A percentile compares a stretch with the other conserved stretches of the same genome.
phyloP scores from a whole-genome alignment of 768 basidiomycete genomes.

The Boletus patriciae region DNA sequence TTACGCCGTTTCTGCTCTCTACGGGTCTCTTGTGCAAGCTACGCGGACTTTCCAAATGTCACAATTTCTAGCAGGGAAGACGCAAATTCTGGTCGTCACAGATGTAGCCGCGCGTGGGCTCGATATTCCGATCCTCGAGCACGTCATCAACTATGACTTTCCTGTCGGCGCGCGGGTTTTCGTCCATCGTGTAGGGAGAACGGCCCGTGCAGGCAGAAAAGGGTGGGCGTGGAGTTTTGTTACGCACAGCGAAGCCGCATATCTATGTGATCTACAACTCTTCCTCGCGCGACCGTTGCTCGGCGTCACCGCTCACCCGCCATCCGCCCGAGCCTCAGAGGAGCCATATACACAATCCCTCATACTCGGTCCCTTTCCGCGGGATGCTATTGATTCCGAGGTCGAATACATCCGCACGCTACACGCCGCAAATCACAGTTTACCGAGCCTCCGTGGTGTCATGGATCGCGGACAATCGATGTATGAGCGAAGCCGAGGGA shows the following conservation, averaged over 20 bases:
- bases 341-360: constrained; percentile 69
- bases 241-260: constrained; percentile 81
- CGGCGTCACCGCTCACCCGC: constrained; percentile 37
- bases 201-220: constrained; percentile 90
- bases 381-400: constrained; percentile 78
- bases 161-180: constrained; percentile 92
- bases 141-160: constrained; percentile 98
- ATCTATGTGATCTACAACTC: constrained; percentile 88
- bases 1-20: constrained; percentile 91
- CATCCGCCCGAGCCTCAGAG: constrained; percentile 46
- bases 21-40: constrained; percentile 90
- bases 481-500: constrained; percentile 93
- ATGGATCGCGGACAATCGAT: constrained; percentile 88
- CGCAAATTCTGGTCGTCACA: constrained; percentile 90
- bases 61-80: constrained; percentile 76
- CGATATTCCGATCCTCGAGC: constrained; percentile 94
- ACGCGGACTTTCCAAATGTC: constrained; percentile 91
- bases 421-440: constrained; percentile 60
- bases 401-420: constrained; percentile 74
- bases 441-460: constrained; percentile 70
- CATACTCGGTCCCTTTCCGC: constrained; percentile 79
- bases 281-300: constrained; percentile 82
- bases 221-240: constrained; percentile 98
- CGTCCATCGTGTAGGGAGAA: constrained; percentile 95
- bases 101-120: constrained; percentile 98